phyloP scores from a whole-genome alignment of 768 basidiomycete species.

The Agaricus bisporus region DNA sequence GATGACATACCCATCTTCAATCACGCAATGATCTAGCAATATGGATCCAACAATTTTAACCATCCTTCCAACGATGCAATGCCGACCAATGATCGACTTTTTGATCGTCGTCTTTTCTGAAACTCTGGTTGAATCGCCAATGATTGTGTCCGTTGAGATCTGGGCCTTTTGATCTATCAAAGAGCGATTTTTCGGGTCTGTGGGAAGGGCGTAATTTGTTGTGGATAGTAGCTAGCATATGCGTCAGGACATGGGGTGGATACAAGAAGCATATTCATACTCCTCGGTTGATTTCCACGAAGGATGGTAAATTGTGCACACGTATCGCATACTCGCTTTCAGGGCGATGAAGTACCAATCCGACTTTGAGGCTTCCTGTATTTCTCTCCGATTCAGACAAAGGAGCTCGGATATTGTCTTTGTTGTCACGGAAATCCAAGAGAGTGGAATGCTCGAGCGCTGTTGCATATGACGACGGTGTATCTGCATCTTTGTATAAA shows the following conservation, averaged over 20 bases:
- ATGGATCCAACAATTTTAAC: conserved; percentile 81
- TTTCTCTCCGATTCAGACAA: conserved; percentile 29
- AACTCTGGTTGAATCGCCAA: conserved; percentile 79
- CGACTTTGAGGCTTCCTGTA: conserved; percentile 52
- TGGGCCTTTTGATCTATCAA: conserved; percentile 78
- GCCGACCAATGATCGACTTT: conserved; percentile 71
- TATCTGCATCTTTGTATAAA: conserved; percentile 41
- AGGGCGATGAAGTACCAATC: conserved; percentile 52
- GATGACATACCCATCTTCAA: conserved; percentile 73
- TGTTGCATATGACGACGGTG: conserved; percentile 38
- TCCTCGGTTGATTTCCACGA: conserved; percentile 76
- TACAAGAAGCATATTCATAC: conserved; percentile 33
- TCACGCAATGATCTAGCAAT: conserved; percentile 81
- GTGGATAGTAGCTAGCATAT: conserved; percentile 42
- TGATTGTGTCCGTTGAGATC: conserved; percentile 75
- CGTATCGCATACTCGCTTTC: conserved; percentile 55
- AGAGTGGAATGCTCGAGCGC: conserved; percentile 57
- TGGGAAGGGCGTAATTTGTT: conserved; percentile 47
- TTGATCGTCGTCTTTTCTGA: conserved; percentile 79
- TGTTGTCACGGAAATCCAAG: not conserved
- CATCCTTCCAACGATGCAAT: conserved; percentile 80
- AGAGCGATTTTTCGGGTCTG: conserved; percentile 54
- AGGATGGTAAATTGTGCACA: conserved; percentile 70
- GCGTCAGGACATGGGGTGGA: not conserved
- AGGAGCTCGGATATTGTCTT: conserved; percentile 34